Percentiles rank a stretch among this genome's conserved stretches.
Conservation (phyloP, 148 eudicot species). For the Camellia lanceoleosa region DNA sequence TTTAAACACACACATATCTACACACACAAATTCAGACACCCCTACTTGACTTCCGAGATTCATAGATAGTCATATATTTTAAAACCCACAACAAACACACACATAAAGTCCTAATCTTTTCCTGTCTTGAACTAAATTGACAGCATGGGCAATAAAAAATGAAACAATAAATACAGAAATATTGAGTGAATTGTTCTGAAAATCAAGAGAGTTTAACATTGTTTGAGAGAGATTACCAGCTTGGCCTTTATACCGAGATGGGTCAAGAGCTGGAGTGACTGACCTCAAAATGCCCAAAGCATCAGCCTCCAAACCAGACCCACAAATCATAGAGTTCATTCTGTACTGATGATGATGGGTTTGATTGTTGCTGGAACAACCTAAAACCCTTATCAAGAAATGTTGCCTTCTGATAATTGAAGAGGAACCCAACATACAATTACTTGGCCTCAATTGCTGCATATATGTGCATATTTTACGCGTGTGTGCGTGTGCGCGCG, state of each 20-base stretch:
- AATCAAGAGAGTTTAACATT: not conserved
- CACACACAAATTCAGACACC: no score
- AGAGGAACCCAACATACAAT: constrained; percentile 34
- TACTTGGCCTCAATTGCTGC: not conserved
- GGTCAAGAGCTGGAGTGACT: constrained; percentile 70
- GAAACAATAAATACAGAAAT: not conserved
- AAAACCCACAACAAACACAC: not conserved
- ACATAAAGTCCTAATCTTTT: not conserved
- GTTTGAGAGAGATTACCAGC: constrained; percentile 54
- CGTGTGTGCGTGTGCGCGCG: no score
- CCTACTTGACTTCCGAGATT: no score
- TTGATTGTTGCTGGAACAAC: constrained; percentile 23
- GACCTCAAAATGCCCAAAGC: constrained; percentile 54
- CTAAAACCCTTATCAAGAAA: constrained; percentile 60
- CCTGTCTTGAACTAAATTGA: not conserved
- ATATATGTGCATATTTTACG: not conserved
- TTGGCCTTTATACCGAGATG: constrained; percentile 77
- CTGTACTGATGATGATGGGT: constrained; percentile 18
- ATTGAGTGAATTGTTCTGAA: not conserved
- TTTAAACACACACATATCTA: no score
- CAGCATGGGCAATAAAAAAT: not conserved
- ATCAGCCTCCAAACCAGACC: constrained; percentile 54
- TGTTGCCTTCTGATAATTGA: constrained; percentile 57
- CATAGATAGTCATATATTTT: not conserved
- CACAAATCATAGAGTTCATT: constrained; percentile 41